Evolutionary conservation across 495 filamentous ascomycete genomes (phyloP), one percentile per base, ranked within the genome.

Genomic region (Sphaerosporella brunnea): DNA sequence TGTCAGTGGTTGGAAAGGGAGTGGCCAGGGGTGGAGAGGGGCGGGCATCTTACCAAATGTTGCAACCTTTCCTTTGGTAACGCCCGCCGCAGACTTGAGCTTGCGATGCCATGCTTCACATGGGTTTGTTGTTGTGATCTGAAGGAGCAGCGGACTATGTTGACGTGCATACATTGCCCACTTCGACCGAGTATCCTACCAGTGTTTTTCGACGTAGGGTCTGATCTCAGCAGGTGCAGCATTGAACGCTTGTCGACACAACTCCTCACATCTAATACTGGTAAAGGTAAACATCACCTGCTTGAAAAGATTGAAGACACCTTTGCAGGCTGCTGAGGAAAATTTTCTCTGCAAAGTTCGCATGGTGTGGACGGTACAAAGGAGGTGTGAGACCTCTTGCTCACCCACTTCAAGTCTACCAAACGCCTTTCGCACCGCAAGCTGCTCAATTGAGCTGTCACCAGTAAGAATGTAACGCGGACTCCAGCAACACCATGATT

Each of bases 101-200:
- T 32, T 13, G 13, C 28, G 28, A 32, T 32, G 28, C 28, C 28
- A 45, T n/a, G 34, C 35, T 10, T 51, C 41, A 7, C 38, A 35
- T 11, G 28, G 26, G 8, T 51, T 51, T 10, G 39, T 36, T 0
- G 48, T 36, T 3, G 13, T 32, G 28, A 38, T 39, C 16, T 50
- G 48, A 8, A 43, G 20, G 0, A 36, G 48, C 2, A 50, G 13
- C 23, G 20, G 38, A 45, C 21, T 50, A 34, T 50, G 48, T 24
- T 42, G 19, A 1, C 48, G 7, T 2, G 38, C 24, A 45, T 28
- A 45, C 9, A 50, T 20, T 0, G 38, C 38, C 38, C 48, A 50
- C 9, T 35, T 24, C 21, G 7, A 0, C 7, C 7, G 2, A 19
- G 37, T 50, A 15, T 44, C 23, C 0, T 43, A 23, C 26, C 38